Base-by-base conservation (phyloP, 148 eudicot genomes). In the Camellia granthamiana region DNA sequence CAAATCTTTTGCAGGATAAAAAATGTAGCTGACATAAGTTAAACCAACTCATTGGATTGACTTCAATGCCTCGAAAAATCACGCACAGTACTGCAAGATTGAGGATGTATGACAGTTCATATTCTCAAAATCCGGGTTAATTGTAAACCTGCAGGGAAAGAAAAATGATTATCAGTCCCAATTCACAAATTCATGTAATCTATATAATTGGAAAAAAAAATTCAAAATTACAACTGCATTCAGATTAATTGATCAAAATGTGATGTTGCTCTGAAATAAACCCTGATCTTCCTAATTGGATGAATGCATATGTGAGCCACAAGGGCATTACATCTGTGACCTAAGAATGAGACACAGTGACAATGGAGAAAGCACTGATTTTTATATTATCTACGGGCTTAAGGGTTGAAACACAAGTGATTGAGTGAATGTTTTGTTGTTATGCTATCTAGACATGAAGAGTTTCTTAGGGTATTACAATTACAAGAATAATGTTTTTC, bases 71-170 rank as follows among this genome's bases (percentile, higher is more conserved):
- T 49, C 9, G 1, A 23, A 51, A 21, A 51, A 15, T 15, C 69
- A 14, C 9, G n/a, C 2, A 3, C 10, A 41, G 61, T 41, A 54
- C 6, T 41, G 65, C 21, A 38, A 54, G 65, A 42, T 42, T 52
- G 64, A 42, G 74, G 16, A 78, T 55, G 80, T n/a, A 68, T 54
- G 19, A 19, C 16, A 49, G 75, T 13, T 94, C 89, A 95, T 74
- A 89, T 83, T 87, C 99, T 90, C 78, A 84, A 82, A 82, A 95
- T 95, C 80, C 97, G 90, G 47, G 90, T 88, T 79, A 95, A 84
- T 86, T 95, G 82, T 93, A 95, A 69, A 92, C 98, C 98, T 94
- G 94, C 84, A 82, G 51, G 44, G 69, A 44, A 16, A 44, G 23
- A 30, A 79, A 64, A 84, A 19, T 44, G 7, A 38, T 78, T 7